phyloP scores from a whole-genome alignment of 306 rosid genomes.

The Malus asiatica region DNA sequence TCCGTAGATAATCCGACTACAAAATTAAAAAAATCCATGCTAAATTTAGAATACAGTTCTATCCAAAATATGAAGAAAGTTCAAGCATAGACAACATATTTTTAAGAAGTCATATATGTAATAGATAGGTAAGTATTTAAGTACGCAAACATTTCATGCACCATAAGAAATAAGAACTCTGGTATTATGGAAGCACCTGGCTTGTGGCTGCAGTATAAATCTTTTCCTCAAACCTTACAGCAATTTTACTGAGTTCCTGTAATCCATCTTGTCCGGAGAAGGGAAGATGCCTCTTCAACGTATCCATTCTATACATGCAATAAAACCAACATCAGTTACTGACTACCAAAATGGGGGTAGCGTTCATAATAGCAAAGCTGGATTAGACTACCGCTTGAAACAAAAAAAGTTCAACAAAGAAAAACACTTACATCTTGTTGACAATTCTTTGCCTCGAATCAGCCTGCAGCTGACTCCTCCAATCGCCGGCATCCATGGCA shows the following conservation, averaged over 20 bases:
- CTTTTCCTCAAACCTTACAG: conserved; percentile 78
- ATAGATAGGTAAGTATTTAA: neutral
- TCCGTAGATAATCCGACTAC: conserved; percentile 33
- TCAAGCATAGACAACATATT: neutral
- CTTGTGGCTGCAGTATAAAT: conserved; percentile 48
- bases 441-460: conserved; percentile 47
- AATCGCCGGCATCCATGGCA: conserved; percentile 32
- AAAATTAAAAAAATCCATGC: neutral
- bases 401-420: neutral
- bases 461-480: conserved; percentile 41
- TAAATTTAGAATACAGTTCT: neutral
- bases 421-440: conserved; percentile 39
- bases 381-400: neutral
- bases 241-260: conserved; percentile 51
- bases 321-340: neutral
- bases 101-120: neutral
- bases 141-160: neutral
- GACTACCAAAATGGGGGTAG: neutral
- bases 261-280: conserved; percentile 54
- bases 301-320: conserved; percentile 50
- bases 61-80: neutral
- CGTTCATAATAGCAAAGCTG: neutral
- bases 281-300: conserved; percentile 57
- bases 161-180: neutral
- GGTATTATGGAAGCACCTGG: conserved; percentile 40